A percentile compares a stretch with the other conserved stretches of the same genome.
phyloP scores from a whole-genome alignment of 805 yeast genomes.

The Monosporozyma solicola region DNA sequence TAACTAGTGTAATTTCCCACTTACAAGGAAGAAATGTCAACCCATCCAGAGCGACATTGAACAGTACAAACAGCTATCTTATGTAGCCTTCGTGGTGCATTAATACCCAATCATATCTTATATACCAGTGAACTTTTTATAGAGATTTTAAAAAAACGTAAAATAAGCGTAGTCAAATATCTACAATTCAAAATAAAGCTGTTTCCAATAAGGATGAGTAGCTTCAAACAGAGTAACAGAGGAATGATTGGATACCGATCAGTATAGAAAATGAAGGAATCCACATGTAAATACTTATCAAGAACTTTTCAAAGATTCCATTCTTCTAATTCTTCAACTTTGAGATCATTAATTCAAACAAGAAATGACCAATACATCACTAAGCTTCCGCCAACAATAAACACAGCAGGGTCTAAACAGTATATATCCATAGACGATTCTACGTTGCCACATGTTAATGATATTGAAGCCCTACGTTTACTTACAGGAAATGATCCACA shows the following conservation, averaged over 20 bases:
- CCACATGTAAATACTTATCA: neutral
- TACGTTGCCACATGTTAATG: neutral
- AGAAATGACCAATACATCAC: neutral
- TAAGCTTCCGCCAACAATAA: neutral
- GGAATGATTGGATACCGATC: neutral
- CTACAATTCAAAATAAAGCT: neutral
- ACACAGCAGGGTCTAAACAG: too few relatives aligned
- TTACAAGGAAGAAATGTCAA: conserved; percentile 42
- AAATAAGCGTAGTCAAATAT: neutral
- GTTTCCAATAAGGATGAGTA: neutral
- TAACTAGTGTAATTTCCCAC: conserved; percentile 40
- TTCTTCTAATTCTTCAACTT: neutral
- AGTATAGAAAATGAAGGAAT: neutral
- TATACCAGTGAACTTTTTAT: neutral
- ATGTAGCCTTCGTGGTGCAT: conserved; percentile 27
- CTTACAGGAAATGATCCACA: neutral
- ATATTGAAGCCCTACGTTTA: neutral
- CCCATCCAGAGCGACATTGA: conserved; percentile 72
- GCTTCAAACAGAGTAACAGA: neutral
- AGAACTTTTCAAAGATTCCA: neutral
- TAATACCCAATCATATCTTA: neutral
- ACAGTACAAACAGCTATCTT: conserved; percentile 52
- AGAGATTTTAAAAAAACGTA: neutral
- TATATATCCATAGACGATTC: neutral
- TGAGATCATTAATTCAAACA: neutral